Base-by-base conservation (phyloP, 768 basidiomycete genomes). In the Phanerodontia chrysosporium region DNA sequence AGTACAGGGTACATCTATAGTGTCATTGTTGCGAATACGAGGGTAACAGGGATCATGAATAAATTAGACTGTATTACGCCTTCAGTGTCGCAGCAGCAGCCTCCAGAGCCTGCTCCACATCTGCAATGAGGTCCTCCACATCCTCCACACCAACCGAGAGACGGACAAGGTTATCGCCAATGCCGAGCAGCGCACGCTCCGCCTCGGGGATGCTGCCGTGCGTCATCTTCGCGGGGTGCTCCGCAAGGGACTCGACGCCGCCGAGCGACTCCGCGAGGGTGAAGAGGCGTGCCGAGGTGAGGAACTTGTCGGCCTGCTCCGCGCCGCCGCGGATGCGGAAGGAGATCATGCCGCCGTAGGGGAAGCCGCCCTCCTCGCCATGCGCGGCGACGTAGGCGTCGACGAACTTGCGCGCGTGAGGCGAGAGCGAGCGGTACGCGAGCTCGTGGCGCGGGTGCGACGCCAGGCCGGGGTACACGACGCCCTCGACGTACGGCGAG, bases 131-230 rank as follows among this genome's bases (percentile, higher is more conserved):
- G 75, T 98, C 96, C 22, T 89, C 87, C 14, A 70, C 77, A 52
- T 98, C 95, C 73, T 98, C 96, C 14, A 96, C 81, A 2, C 95
- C 95, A 0, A 95, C 90, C 35, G 86, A 89, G 62, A 98, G 70
- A 18, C 95, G 77, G 2, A 97, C 76, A 59, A 96, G 70, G 61
- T 87, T 83, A 21, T 86, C 86, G 4, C 83, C 83, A 61, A 98
- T 92, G 1, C 95, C 95, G 28, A 94, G 74, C 14, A 74, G 52
- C 28, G 76, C 82, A 12, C 92, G 76, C 71, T 91, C 88, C 1
- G 72, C 83, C 25, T 80, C 78, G 0, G 91, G 87, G 49, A 92
- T 84, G 51, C 82, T 82, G 1, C 83, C 86, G 70, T 97, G 95
- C 8, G 93, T 96, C 95, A 97, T 97, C 73, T 78, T 76, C 45